Percentiles rank a stretch among this genome's conserved stretches.
These are phyloP conservation scores for Podaxis mareebaensis DNA, from an alignment of 768 basidiomycete species.

Conservation along the genomic window DNA sequence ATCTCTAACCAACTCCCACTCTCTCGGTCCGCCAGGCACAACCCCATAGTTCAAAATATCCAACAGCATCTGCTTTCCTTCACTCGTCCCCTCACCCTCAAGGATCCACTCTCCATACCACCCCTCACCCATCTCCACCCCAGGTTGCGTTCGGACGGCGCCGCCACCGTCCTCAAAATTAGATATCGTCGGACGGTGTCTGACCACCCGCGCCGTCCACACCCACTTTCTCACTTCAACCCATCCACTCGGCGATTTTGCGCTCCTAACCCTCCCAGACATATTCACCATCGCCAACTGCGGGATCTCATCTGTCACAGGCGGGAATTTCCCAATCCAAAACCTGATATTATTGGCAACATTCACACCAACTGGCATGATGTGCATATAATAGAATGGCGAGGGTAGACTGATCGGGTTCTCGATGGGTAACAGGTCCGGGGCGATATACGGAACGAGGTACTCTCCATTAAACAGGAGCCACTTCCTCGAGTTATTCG, in stretches of 20 bases:
- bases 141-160: background rate
- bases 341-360: constrained; percentile 33
- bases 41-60: constrained; percentile 43
- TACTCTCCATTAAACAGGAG: constrained; percentile 68
- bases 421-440: constrained; percentile 51
- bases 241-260: constrained; percentile 59
- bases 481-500: constrained; percentile 47
- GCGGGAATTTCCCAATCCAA: constrained; percentile 32
- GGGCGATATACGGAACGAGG: constrained; percentile 63
- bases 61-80: constrained; percentile 58
- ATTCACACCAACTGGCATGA: constrained; percentile 41
- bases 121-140: constrained; percentile 52
- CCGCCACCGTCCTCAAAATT: constrained; percentile 15
- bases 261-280: constrained; percentile 52
- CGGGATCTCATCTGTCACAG: constrained; percentile 39
- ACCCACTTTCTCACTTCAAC: constrained; percentile 60
- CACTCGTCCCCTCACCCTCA: constrained; percentile 75
- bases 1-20: constrained; percentile 63
- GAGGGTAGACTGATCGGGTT: constrained; percentile 68
- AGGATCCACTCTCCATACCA: constrained; percentile 80
- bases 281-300: constrained; percentile 50
- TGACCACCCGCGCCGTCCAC: constrained; percentile 58
- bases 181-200: constrained; percentile 33
- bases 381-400: constrained; percentile 76
- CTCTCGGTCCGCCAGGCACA: constrained; percentile 30